phyloP scores from a whole-genome alignment of 768 basidiomycete genomes.

The Filobasidium wieringae region DNA sequence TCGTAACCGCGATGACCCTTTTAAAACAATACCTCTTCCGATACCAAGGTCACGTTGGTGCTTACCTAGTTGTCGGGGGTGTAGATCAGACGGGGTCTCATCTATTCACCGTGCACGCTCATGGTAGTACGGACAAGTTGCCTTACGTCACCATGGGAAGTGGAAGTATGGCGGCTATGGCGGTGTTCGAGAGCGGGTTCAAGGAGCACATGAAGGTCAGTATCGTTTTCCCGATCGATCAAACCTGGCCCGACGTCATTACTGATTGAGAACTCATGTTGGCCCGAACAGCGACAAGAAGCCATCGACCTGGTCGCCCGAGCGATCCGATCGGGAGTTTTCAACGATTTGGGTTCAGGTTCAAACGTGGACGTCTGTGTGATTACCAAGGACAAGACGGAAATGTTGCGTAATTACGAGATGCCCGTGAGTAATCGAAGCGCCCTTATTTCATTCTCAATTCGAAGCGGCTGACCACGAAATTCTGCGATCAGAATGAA shows the following conservation, averaged over 20 bases:
- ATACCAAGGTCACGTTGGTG: conserved; percentile 90
- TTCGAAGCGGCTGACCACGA: no score
- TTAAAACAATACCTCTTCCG: conserved; percentile 87
- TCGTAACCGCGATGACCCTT: conserved; percentile 99
- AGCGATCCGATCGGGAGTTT: conserved; percentile 90
- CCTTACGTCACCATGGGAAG: conserved; percentile 99
- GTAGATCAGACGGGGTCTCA: conserved; percentile 91
- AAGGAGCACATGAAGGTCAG: conserved; percentile 64
- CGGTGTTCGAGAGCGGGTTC: conserved; percentile 86
- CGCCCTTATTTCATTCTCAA: neutral
- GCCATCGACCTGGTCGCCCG: conserved; percentile 71
- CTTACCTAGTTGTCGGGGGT: conserved; percentile 89
- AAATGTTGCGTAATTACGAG: conserved; percentile 87
- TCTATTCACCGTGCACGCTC: conserved; percentile 88
- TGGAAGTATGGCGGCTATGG: conserved; percentile 93
- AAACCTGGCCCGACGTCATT: neutral
- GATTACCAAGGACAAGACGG: conserved; percentile 72
- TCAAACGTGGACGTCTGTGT: conserved; percentile 97
- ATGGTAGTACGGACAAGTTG: conserved; percentile 95
- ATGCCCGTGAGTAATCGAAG: conserved; percentile 52
- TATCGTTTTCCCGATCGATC: conserved; percentile 1
- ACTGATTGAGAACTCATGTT: neutral
- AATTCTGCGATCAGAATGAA: conserved; percentile 30
- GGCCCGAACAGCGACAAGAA: conserved; percentile 51
- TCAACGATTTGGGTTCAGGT: conserved; percentile 97